phyloP scores from a whole-genome alignment of 805 yeast species.

The Pichia sporocuriosa region DNA sequence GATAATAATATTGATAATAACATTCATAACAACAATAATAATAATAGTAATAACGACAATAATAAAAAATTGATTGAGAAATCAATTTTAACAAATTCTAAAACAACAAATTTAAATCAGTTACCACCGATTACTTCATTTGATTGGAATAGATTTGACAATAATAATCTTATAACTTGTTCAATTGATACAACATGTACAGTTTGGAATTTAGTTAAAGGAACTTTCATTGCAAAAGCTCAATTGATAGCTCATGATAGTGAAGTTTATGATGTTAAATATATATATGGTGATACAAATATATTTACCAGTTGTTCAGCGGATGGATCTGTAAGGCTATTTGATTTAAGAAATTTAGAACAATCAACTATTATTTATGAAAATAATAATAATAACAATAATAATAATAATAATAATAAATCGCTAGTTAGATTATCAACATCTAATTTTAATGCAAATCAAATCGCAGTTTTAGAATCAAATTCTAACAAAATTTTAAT shows the following conservation, averaged over 20 bases:
- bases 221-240: conserved; percentile 67
- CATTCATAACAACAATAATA: conserved; percentile 5
- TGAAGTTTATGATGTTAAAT: conserved; percentile 89
- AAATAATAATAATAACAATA: conserved; percentile 4
- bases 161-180: conserved; percentile 68
- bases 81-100: conserved; percentile 35
- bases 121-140: conserved; percentile 89
- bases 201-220: conserved; percentile 76
- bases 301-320: conserved; percentile 90
- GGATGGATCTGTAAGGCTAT: conserved; percentile 90
- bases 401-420: conserved; percentile 34
- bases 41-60: conserved; percentile 2
- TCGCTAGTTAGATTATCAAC: conserved; percentile 63
- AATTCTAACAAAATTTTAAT: conserved; percentile 59
- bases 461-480: conserved; percentile 75
- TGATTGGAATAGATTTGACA: conserved; percentile 80
- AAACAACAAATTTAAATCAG: conserved; percentile 38
- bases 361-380: conserved; percentile 95
- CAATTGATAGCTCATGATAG: conserved; percentile 95
- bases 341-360: conserved; percentile 81
- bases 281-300: conserved; percentile 63
- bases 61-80: conserved; percentile 30
- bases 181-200: conserved; percentile 96
- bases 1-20: conserved; percentile 7
- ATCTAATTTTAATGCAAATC: conserved; percentile 72